Conservation (phyloP, 169 alveolate genomes). For the Besnoitia besnoiti region DNA sequence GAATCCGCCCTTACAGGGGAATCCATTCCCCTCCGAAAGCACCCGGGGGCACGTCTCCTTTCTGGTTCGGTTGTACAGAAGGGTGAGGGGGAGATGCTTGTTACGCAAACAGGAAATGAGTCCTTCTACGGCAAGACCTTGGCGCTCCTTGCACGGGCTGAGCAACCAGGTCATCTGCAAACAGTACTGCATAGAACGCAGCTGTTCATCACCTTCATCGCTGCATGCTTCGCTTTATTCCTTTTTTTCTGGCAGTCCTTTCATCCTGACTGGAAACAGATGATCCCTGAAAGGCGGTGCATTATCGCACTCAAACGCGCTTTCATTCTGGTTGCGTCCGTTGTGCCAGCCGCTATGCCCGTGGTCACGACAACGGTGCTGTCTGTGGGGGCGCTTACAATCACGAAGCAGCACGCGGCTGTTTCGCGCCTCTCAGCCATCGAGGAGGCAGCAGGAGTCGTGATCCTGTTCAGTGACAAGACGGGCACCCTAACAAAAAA, state of each 20-base stretch:
- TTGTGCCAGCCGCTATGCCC: constrained; percentile 76
- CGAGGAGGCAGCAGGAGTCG: constrained; percentile 86
- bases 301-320: constrained; percentile 65
- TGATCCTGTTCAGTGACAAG: constrained; percentile 90
- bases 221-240: constrained; percentile 61
- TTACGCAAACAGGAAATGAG: constrained; percentile 76
- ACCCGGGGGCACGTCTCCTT: constrained; percentile 73
- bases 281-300: constrained; percentile 1
- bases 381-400: constrained; percentile 82
- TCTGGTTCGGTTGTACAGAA: constrained; percentile 74
- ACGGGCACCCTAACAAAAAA: constrained; percentile 93
- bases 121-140: constrained; percentile 79
- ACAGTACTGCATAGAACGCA: constrained; percentile 57
- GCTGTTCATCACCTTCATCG: constrained; percentile 55
- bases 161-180: constrained; percentile 59
- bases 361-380: constrained; percentile 84
- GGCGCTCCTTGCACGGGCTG: constrained; percentile 75
- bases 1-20: constrained; percentile 91
- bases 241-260: constrained; percentile 66
- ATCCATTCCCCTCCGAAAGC: constrained; percentile 77
- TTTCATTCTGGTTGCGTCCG: constrained; percentile 63
- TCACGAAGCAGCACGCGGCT: constrained; percentile 82
- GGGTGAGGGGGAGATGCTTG: constrained; percentile 74
- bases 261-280: constrained; percentile 61
- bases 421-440: constrained; percentile 82